Percentiles rank a stretch among this genome's conserved stretches.
phyloP scores from a whole-genome alignment of 176 grass and related monocot species.

The Phyllostachys edulis region DNA sequence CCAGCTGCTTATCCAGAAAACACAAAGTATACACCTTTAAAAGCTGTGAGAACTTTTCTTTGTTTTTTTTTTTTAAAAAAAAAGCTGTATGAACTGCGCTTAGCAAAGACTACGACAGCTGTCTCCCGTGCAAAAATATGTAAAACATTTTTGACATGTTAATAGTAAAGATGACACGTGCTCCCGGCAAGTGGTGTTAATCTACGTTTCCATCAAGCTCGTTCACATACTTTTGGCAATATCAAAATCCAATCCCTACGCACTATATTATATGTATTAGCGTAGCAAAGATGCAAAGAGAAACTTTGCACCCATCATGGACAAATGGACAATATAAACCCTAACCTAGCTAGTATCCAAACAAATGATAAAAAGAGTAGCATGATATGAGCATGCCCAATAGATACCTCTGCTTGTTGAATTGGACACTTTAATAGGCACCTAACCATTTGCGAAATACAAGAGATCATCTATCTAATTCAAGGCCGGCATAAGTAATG shows the following conservation, averaged over 20 bases:
- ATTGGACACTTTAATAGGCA: background rate
- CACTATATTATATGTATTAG: background rate
- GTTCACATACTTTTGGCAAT: slow-evolving; percentile 12
- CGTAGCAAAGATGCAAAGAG: slow-evolving; percentile 28
- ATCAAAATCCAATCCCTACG: slow-evolving; percentile 27
- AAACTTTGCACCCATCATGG: slow-evolving; percentile 33
- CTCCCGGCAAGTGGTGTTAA: background rate
- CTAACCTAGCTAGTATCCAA: slow-evolving; percentile 33
- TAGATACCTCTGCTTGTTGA: slow-evolving; percentile 39
- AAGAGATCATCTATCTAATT: slow-evolving; percentile 28
- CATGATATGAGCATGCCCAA: slow-evolving; percentile 22
- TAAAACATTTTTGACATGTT: slow-evolving; percentile 12
- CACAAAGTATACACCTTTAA: background rate
- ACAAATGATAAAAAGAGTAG: slow-evolving; percentile 8
- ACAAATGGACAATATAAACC: slow-evolving; percentile 37
- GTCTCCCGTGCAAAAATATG: background rate
- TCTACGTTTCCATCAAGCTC: slow-evolving; percentile 7
- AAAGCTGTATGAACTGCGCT: background rate
- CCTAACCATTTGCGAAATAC: slow-evolving; percentile 21
- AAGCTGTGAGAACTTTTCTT: background rate
- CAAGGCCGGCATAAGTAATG: slow-evolving; percentile 22
- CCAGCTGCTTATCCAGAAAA: background rate
- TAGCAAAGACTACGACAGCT: background rate
- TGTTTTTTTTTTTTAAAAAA: background rate
- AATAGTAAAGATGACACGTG: slow-evolving; percentile 15